Conservation (phyloP, 2,329 filamentous ascomycete species). For the Neopestalotiopsis sp. region DNA sequence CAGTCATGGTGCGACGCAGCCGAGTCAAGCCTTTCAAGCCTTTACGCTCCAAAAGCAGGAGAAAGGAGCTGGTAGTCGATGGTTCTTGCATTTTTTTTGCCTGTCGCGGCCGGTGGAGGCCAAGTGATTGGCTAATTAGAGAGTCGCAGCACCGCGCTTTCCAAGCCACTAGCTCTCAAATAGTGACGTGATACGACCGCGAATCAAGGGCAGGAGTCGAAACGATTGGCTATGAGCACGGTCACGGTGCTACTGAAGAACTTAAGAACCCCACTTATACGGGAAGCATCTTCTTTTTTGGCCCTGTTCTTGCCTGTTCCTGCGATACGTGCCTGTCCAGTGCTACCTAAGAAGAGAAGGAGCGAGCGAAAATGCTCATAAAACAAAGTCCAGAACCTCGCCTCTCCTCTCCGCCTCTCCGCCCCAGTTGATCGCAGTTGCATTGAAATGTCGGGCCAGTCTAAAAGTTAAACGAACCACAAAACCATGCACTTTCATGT, state of each 20-base stretch:
- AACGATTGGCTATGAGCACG: background rate
- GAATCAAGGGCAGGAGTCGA: background rate
- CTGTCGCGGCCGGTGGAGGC: background rate
- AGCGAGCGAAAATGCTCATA: background rate
- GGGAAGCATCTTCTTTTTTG: background rate
- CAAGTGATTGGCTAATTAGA: background rate
- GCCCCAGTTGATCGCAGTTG: background rate
- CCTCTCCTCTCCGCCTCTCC: background rate
- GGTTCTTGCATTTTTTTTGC: background rate
- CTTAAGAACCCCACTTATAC: background rate
- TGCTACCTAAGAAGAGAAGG: background rate
- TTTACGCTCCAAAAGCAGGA: too few relatives aligned
- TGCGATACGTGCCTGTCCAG: background rate
- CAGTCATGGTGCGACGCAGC: too few relatives aligned
- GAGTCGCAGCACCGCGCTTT: background rate
- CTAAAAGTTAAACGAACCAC: background rate
- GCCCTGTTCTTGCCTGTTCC: background rate
- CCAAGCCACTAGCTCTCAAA: background rate
- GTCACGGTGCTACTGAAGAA: background rate
- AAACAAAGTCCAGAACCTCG: background rate
- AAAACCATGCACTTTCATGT: background rate
- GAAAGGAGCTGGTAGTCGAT: too few relatives aligned
- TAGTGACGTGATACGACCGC: constrained; percentile 3
- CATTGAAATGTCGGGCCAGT: background rate
- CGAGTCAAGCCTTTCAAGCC: too few relatives aligned